A percentile compares a stretch with the other conserved stretches of the same genome.
These are phyloP conservation scores for Ophiostoma triangulosporum DNA, from an alignment of 2,329 filamentous ascomycete genomes.

Conservation along the genomic window DNA sequence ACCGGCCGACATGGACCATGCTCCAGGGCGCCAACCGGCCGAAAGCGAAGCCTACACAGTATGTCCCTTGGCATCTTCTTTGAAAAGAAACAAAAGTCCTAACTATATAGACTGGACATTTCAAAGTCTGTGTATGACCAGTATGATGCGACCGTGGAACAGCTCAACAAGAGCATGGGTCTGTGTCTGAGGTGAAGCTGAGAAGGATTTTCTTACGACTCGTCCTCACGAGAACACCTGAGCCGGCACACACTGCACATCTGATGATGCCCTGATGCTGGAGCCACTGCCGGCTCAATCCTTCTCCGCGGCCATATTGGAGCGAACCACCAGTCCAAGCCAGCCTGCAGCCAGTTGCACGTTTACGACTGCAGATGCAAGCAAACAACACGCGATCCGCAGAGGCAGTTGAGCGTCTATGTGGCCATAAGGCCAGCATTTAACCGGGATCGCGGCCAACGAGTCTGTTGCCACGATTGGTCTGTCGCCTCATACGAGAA, in stretches of 20 bases:
- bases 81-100: background rate
- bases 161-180: conserved; percentile 63
- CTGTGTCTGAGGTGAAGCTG: conserved; percentile 41
- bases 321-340: no score
- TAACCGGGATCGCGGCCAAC: no score
- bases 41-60: conserved; percentile 1
- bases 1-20: conserved; percentile 18
- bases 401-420: background rate
- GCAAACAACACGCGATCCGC: background rate
- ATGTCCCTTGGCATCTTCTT: background rate
- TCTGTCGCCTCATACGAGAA: no score
- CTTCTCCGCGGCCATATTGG: no score
- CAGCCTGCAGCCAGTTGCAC: no score
- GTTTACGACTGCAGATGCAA: background rate
- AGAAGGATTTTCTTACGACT: background rate
- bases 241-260: no score
- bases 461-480: no score
- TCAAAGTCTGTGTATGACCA: conserved; percentile 34
- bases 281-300: no score
- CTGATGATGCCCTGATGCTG: no score
- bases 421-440: no score
- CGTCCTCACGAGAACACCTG: background rate
- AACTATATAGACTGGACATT: conserved; percentile 8
- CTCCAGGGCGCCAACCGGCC: conserved; percentile 3
- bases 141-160: conserved; percentile 55